Evolutionary conservation across 2,329 filamentous ascomycete genomes (phyloP).

Genomic region (Fusarium burgessii): DNA sequence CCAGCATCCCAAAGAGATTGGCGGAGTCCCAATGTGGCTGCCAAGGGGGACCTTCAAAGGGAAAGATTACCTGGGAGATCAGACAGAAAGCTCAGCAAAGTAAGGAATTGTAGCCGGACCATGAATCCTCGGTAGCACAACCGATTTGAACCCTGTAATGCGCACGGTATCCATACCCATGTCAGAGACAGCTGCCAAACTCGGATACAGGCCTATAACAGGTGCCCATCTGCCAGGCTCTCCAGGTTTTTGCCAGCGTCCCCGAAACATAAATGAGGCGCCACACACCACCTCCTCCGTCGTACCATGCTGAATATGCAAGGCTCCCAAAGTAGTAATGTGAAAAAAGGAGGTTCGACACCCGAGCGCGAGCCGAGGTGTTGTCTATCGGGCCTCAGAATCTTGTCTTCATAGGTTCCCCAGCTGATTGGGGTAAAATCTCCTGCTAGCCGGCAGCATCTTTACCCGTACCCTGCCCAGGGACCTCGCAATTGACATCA

Average conservation of each 20-base stretch:
- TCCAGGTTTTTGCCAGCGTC: conserved; percentile 14
- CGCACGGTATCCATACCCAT: neutral
- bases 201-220: conserved; percentile 8
- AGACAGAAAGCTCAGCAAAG: neutral
- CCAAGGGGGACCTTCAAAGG: neutral
- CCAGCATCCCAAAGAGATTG: neutral
- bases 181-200: conserved; percentile 4
- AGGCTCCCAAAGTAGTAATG: conserved; percentile 38
- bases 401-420: neutral
- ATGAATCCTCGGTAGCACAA: conserved; percentile 25
- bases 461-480: conserved; percentile 20
- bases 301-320: conserved; percentile 45
- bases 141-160: conserved; percentile 26
- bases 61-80: neutral
- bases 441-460: conserved; percentile 9
- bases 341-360: conserved; percentile 26
- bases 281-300: conserved; percentile 35
- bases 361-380: conserved; percentile 36
- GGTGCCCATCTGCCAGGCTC: neutral
- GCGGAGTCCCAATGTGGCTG: conserved; percentile 6
- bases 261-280: conserved; percentile 25
- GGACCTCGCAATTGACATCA: conserved; percentile 40
- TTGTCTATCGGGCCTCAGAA: conserved; percentile 25
- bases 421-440: conserved; percentile 1
- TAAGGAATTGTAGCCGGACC: neutral